Percentiles rank a stretch among this genome's conserved stretches.
Conservation (phyloP, 148 eudicot species). For the Rhododendron kiyosumense region DNA sequence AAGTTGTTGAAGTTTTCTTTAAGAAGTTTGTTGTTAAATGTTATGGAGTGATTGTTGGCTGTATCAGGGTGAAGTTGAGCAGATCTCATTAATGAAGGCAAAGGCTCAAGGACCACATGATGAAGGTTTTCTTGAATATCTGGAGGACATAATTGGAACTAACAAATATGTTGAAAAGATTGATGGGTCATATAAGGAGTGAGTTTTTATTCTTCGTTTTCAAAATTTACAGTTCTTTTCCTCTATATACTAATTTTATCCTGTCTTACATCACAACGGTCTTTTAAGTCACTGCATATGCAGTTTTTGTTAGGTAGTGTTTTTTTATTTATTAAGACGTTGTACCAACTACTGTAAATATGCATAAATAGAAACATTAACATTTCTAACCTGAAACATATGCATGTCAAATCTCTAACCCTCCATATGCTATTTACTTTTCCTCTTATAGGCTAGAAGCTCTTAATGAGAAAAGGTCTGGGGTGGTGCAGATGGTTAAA, state of each 20-base stretch:
- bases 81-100: conserved; percentile 88
- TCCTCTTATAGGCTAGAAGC: conserved; percentile 56
- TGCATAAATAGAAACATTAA: no score
- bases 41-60: background rate
- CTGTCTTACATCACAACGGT: background rate
- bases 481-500: conserved; percentile 97
- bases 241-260: background rate
- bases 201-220: conserved; percentile 27
- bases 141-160: conserved; percentile 84
- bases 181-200: conserved; percentile 79
- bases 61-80: conserved; percentile 84
- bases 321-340: no score
- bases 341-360: no score
- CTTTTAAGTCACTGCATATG: no score
- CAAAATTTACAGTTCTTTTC: background rate
- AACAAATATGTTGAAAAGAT: conserved; percentile 90
- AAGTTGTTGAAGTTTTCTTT: no score
- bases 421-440: background rate
- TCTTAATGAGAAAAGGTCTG: conserved; percentile 80
- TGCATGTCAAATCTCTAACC: background rate
- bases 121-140: conserved; percentile 88
- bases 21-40: no score
- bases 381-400: background rate
- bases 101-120: conserved; percentile 92
- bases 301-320: no score